These are phyloP conservation scores for Tetrapyrgos nigripes DNA, from an alignment of 1,284 basidiomycete species.

Conservation along the genomic window DNA sequence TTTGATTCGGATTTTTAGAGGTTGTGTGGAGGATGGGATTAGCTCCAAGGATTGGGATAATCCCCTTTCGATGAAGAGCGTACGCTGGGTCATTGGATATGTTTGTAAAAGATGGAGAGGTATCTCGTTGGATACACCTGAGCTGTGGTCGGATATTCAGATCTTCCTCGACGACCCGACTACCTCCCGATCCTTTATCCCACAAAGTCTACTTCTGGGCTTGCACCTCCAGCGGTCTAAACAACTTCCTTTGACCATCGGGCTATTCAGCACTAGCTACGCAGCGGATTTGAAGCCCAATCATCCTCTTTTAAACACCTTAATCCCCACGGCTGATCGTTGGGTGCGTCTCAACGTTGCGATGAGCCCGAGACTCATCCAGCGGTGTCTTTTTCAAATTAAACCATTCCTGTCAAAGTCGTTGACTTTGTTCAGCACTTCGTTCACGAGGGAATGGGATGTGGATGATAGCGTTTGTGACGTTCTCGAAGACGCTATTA, in stretches of 20 bases:
- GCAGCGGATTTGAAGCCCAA: neutral
- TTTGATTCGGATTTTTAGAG: too few species aligned
- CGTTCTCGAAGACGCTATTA: neutral
- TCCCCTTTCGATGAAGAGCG: neutral
- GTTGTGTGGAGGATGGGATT: too few species aligned
- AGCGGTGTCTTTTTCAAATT: neutral
- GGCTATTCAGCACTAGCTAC: neutral
- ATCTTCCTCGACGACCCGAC: neutral
- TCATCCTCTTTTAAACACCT: neutral
- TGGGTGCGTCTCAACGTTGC: neutral
- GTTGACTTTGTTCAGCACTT: neutral
- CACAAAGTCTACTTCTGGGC: neutral
- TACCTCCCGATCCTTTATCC: neutral
- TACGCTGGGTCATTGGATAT: neutral
- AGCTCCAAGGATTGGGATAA: neutral
- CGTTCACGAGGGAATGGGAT: neutral
- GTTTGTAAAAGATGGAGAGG: constrained; percentile 17
- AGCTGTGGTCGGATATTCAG: constrained; percentile 14
- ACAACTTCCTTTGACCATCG: neutral
- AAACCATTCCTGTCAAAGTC: neutral
- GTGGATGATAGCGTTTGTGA: neutral
- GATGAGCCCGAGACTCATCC: neutral
- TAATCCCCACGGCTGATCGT: neutral
- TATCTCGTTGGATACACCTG: constrained; percentile 15
- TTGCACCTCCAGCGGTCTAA: neutral